phyloP scores from a whole-genome alignment of 164 flowering plant species.

The Berberis thunbergii region DNA sequence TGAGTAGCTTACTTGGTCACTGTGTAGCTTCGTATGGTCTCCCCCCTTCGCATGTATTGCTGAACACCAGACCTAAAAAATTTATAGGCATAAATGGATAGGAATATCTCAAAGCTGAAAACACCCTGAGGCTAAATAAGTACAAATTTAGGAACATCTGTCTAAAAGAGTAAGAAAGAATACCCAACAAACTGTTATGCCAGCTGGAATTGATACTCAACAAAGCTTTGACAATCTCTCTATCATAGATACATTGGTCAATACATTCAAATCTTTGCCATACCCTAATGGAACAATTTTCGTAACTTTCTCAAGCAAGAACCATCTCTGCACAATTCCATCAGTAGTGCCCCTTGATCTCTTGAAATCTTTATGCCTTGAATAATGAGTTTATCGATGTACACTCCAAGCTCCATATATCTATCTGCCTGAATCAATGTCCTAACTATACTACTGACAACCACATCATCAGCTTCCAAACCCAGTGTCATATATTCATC shows the following conservation, averaged over 20 bases:
- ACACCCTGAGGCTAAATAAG: no score
- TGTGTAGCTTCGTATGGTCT: no score
- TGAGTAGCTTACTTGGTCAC: no score
- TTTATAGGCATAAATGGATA: no score
- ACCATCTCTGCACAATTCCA: slow-evolving; percentile 7
- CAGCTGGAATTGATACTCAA: no score
- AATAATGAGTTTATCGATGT: slow-evolving; percentile 9
- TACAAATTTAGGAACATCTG: no score
- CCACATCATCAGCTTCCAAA: slow-evolving; percentile 11
- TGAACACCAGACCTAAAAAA: no score
- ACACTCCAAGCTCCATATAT: slow-evolving; percentile 3
- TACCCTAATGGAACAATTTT: background rate
- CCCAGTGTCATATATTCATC: slow-evolving; percentile 9
- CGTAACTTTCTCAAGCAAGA: slow-evolving; percentile 6
- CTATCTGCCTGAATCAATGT: slow-evolving; percentile 5
- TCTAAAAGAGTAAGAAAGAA: no score
- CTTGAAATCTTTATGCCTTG: slow-evolving; percentile 12
- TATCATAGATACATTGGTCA: background rate
- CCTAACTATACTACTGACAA: slow-evolving; percentile 6
- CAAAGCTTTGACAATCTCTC: no score
- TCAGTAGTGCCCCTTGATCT: slow-evolving; percentile 4
- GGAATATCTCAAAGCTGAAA: no score
- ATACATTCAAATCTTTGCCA: background rate
- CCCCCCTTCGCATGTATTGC: no score
- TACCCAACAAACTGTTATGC: no score